phyloP scores from a whole-genome alignment of 2,329 filamentous ascomycete genomes.

The Trichoderma hamatum region DNA sequence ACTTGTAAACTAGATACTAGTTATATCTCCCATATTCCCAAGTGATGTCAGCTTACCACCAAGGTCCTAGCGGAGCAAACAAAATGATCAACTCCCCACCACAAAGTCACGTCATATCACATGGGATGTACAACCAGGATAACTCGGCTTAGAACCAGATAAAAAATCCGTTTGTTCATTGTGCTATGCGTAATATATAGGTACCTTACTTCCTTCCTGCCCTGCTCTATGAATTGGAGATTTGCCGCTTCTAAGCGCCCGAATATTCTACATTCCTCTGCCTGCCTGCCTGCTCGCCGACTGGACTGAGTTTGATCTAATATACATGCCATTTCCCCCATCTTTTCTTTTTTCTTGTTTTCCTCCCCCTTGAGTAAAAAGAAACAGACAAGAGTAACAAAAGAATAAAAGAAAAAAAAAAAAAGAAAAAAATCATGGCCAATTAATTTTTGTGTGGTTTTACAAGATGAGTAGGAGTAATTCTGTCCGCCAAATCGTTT shows the following conservation, averaged over 20 bases:
- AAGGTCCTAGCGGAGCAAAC: neutral
- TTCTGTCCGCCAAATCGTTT: slow-evolving; percentile 1
- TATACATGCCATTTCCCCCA: neutral
- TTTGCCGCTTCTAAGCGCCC: slow-evolving; percentile 3
- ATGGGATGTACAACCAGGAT: neutral
- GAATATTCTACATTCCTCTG: slow-evolving; percentile 7
- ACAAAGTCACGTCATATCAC: neutral
- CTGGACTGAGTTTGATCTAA: neutral
- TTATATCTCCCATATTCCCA: neutral
- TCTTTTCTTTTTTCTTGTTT: neutral
- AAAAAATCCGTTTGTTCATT: neutral
- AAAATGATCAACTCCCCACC: neutral
- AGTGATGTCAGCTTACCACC: neutral
- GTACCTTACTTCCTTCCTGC: neutral
- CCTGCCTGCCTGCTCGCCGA: neutral
- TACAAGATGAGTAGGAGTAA: slow-evolving; percentile 26
- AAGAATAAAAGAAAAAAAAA: neutral
- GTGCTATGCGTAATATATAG: neutral
- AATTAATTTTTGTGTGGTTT: neutral
- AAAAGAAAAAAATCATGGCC: neutral
- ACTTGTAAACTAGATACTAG: neutral
- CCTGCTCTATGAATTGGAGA: slow-evolving; percentile 5
- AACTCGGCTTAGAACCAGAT: neutral
- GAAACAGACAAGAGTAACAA: neutral
- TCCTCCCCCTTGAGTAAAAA: neutral